phyloP scores from a whole-genome alignment of 768 basidiomycete genomes.

The Lentinula detonsa region DNA sequence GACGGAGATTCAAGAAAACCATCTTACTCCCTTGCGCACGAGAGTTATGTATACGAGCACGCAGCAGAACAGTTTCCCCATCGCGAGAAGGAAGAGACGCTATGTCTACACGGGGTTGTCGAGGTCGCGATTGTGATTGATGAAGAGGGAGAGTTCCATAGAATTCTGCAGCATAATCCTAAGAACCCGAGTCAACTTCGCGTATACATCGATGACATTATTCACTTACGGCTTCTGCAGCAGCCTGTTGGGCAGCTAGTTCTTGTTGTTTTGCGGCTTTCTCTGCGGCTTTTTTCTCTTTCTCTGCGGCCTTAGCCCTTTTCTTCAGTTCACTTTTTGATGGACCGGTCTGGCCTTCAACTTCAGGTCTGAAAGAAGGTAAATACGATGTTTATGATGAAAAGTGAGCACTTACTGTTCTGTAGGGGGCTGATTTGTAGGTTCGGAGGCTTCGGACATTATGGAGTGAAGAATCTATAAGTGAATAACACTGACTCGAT shows the following conservation, averaged over 20 bases:
- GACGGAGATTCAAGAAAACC: conserved; percentile 90
- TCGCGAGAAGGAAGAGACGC: conserved; percentile 55
- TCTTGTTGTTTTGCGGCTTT: conserved; percentile 77
- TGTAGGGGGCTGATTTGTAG: conserved; percentile 13
- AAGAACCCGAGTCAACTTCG: conserved; percentile 2
- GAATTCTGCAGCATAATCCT: conserved; percentile 75
- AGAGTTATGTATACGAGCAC: conserved; percentile 87
- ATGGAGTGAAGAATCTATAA: background rate
- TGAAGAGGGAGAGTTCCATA: conserved; percentile 89
- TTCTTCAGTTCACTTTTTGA: conserved; percentile 91
- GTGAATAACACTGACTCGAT: background rate
- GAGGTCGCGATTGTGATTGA: conserved; percentile 78
- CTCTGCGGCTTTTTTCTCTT: conserved; percentile 84
- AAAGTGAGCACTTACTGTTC: conserved; percentile 18
- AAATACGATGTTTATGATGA: background rate
- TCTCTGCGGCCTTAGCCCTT: conserved; percentile 85
- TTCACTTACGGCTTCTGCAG: conserved; percentile 52
- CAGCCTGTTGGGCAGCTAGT: conserved; percentile 59
- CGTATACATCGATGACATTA: background rate
- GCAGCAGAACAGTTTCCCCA: conserved; percentile 73
- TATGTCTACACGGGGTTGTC: conserved; percentile 59
- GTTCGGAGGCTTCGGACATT: conserved; percentile 28
- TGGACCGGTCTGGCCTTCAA: conserved; percentile 39
- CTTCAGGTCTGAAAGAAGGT: conserved; percentile 15
- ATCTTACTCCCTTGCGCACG: conserved; percentile 94